Conservation (phyloP, 2,329 filamentous ascomycete species). For the Arthrobotrys entomopaga region DNA sequence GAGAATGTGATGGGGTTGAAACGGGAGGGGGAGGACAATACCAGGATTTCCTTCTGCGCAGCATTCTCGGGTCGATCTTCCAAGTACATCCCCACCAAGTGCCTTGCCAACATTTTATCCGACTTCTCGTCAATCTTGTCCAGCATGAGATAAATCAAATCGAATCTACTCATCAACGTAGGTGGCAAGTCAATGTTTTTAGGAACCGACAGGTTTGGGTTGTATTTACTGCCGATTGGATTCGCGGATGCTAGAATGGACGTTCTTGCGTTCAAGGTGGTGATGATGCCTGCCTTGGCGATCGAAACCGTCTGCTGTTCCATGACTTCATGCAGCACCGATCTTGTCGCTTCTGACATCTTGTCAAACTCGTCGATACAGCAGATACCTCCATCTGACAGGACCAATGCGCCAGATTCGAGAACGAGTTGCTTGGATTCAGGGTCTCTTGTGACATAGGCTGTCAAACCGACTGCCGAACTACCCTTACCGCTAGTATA, state of each 20-base stretch:
- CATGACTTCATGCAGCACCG: conserved; percentile 82
- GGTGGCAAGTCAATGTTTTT: conserved; percentile 98
- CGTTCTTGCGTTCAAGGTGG: conserved; percentile 91
- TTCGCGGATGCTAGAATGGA: conserved; percentile 97
- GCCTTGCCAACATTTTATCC: conserved; percentile 87
- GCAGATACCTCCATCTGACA: conserved; percentile 79
- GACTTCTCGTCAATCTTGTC: conserved; percentile 91
- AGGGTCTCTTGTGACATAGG: conserved; percentile 79
- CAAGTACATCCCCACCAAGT: conserved; percentile 94
- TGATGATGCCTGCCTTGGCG: conserved; percentile 81
- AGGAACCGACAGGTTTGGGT: conserved; percentile 91
- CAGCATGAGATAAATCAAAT: conserved; percentile 94
- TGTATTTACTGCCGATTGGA: conserved; percentile 97
- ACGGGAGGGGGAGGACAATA: conserved; percentile 64
- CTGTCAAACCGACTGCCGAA: conserved; percentile 78
- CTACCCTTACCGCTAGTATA: conserved; percentile 81
- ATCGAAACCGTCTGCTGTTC: conserved; percentile 83
- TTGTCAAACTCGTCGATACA: conserved; percentile 85
- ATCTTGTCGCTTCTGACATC: conserved; percentile 79
- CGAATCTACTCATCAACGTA: conserved; percentile 93
- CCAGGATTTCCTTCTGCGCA: conserved; percentile 77
- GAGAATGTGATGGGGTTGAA: background rate
- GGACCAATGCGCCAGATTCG: conserved; percentile 77
- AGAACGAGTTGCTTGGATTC: conserved; percentile 78
- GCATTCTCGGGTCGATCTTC: conserved; percentile 93